Evolutionary conservation across 306 rosid genomes (phyloP).

Genomic region (Lithocarpus polystachyus): DNA sequence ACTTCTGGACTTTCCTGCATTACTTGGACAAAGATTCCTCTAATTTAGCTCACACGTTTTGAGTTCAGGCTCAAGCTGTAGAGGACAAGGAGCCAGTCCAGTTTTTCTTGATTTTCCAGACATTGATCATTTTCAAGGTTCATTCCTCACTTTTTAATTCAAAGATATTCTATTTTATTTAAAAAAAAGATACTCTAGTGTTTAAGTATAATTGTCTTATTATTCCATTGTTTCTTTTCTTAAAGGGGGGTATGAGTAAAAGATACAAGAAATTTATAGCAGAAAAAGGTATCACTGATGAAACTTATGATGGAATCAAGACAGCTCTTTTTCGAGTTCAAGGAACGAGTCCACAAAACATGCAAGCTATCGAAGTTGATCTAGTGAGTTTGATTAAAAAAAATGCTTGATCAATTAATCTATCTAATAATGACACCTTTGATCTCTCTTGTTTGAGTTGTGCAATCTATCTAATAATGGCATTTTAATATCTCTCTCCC

Average conservation of each 20-base stretch:
- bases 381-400: conserved; percentile 45
- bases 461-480: background rate
- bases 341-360: conserved; percentile 70
- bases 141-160: conserved; percentile 17
- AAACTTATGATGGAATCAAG: conserved; percentile 57
- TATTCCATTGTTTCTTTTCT: conserved; percentile 9
- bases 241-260: conserved; percentile 77
- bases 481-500: background rate
- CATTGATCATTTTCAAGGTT: conserved; percentile 74
- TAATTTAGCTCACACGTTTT: conserved; percentile 21
- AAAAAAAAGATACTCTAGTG: background rate
- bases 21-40: conserved; percentile 7
- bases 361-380: conserved; percentile 93
- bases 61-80: conserved; percentile 66
- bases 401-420: background rate
- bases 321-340: conserved; percentile 80
- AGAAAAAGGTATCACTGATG: conserved; percentile 52
- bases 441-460: background rate
- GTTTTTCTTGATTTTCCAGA: conserved; percentile 73
- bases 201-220: conserved; percentile 10
- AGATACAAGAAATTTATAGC: conserved; percentile 61
- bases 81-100: conserved; percentile 84
- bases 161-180: conserved; percentile 12
- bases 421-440: background rate
- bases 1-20: conserved; percentile 9